Percentiles rank a stretch among this genome's conserved stretches.
Evolutionary conservation across 306 rosid genomes (phyloP).

Genomic region (Trifolium fragiferum): DNA sequence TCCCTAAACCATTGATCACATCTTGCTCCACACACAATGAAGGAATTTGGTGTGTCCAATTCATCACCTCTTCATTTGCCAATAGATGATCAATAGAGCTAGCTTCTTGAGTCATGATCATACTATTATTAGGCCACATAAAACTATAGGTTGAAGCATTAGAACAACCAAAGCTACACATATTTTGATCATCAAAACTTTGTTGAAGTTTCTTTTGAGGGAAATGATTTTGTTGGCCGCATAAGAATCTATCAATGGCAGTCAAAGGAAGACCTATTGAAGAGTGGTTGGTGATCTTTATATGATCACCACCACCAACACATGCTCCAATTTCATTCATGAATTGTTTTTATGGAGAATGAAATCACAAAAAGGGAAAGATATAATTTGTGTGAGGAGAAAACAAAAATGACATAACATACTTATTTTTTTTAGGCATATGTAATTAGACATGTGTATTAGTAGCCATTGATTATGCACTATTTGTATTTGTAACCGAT

Average conservation of each 20-base stretch:
- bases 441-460: slow-evolving; percentile 52
- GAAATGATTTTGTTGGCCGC: slow-evolving; percentile 46
- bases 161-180: neutral
- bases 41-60: slow-evolving; percentile 45
- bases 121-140: slow-evolving; percentile 32
- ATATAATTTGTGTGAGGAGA: slow-evolving; percentile 42
- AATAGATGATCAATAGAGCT: slow-evolving; percentile 34
- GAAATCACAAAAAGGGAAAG: slow-evolving; percentile 29
- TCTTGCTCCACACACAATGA: slow-evolving; percentile 28
- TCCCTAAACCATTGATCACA: slow-evolving; percentile 8
- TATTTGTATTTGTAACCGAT: slow-evolving; percentile 66
- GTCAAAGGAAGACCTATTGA: slow-evolving; percentile 58
- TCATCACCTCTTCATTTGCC: slow-evolving; percentile 42
- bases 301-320: slow-evolving; percentile 19
- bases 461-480: slow-evolving; percentile 46
- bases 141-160: slow-evolving; percentile 40
- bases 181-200: slow-evolving; percentile 7
- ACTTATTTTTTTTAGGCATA: no score
- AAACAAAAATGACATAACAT: slow-evolving; percentile 34
- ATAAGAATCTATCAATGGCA: slow-evolving; percentile 76
- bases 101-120: slow-evolving; percentile 10
- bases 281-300: slow-evolving; percentile 18
- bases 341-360: slow-evolving; percentile 23
- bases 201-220: slow-evolving; percentile 32
- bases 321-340: slow-evolving; percentile 48